These are phyloP conservation scores for Geotrichum ghanense DNA, from an alignment of 805 yeast species.

Conservation along the genomic window DNA sequence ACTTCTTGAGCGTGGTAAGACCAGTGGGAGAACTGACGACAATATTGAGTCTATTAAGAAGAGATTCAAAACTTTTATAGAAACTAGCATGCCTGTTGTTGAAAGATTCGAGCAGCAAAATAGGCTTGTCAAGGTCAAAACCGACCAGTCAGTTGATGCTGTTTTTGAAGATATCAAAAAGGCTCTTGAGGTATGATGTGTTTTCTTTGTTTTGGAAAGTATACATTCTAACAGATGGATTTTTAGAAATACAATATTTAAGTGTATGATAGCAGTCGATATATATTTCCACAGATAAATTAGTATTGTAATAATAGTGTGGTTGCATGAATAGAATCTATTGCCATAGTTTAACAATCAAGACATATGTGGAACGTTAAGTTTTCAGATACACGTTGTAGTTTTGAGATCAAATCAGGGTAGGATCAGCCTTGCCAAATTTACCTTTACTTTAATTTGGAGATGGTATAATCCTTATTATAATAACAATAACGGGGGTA, in stretches of 20 bases:
- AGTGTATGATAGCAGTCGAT: too few species aligned
- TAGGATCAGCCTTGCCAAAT: too few species aligned
- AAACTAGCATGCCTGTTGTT: constrained; percentile 90
- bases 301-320: not conserved
- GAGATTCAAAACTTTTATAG: constrained; percentile 75
- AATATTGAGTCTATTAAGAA: constrained; percentile 83
- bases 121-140: constrained; percentile 66
- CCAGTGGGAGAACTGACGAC: constrained; percentile 90
- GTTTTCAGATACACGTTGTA: too few species aligned
- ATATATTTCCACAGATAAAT: not conserved
- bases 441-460: too few species aligned
- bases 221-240: too few species aligned
- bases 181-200: constrained; percentile 39
- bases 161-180: constrained; percentile 61
- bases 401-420: too few species aligned
- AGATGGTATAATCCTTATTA: too few species aligned
- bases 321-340: not conserved
- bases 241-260: not conserved
- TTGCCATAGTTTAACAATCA: not conserved
- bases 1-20: constrained; percentile 82
- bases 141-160: constrained; percentile 69
- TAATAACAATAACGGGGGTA: too few species aligned
- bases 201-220: not conserved
- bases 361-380: too few species aligned
- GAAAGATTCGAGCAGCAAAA: constrained; percentile 61